Evolutionary conservation across 768 basidiomycete genomes (phyloP), one percentile per base, ranked within the genome.

Genomic region (Pholiota molesta): DNA sequence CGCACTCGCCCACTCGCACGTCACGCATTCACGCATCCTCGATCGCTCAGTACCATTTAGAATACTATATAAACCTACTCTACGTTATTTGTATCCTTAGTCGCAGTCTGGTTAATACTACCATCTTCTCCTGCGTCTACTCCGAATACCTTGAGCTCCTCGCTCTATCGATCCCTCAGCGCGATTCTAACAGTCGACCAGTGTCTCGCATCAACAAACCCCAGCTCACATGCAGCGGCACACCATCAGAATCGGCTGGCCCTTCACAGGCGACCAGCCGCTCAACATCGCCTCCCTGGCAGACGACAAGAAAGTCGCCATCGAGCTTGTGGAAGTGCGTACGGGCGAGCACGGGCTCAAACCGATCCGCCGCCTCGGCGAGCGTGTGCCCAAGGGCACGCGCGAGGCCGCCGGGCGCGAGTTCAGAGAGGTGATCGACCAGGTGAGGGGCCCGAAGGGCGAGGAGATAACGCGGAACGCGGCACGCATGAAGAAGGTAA

Each of bases 311-410:
- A 56, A 59, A 16, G 60, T 63, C 23, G 57, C 60, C 23, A 56
- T 66, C 31, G 66, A 67, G n/a, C 54, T 67, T n/a, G 17, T 65
- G 13, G 63, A 67, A 19, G 62, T 67, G 26, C 62, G 66, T 5
- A 65, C 61, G 1, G 66, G 66, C 8, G 33, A 51, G 28, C 39
- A 62, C 19, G 63, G 61, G n/a, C 17, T 61, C 28, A 67, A 63
- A 35, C 63, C 66, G 1, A 58, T 58, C 13, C 47, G 55, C 3
- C 52, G 59, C 14, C 52, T 62, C 19, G 56, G 37, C 21, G 61
- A 55, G 2, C 52, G 59, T 9, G 33, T 42, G 13, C 55, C 63
- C 0, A 45, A 52, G 11, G 66, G 66, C 0, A 67, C 66, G 3
- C 62, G 56, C 9, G 66, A 55, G 31, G 66, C 66, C 5, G 62